Evolutionary conservation across 2,329 filamentous ascomycete genomes (phyloP).

Genomic region (Pseudohalonectria lignicola): DNA sequence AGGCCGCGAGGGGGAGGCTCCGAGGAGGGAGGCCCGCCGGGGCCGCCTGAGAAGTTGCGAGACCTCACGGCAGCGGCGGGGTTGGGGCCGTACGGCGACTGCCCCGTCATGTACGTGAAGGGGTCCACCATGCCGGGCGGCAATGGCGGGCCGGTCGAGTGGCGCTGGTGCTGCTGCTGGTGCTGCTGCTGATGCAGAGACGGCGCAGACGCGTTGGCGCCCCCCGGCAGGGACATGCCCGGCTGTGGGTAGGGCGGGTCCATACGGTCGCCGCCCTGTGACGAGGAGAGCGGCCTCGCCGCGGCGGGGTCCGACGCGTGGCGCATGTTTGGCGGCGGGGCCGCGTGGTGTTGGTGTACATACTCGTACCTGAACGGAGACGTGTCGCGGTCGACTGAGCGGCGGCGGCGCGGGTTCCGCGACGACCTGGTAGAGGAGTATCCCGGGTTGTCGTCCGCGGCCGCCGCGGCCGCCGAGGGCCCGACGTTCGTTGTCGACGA

Average conservation of each 20-base stretch:
- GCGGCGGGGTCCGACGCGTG: conserved; percentile 32
- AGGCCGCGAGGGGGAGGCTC: no score
- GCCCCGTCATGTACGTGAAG: conserved; percentile 39
- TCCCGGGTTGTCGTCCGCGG: no score
- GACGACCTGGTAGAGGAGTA: no score
- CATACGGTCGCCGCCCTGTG: conserved; percentile 20
- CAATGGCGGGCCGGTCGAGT: no score
- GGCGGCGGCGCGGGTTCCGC: no score
- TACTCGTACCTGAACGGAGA: conserved; percentile 36
- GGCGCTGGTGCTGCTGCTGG: conserved; percentile 14
- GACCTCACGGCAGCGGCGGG: conserved; percentile 24
- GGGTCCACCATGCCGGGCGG: no score
- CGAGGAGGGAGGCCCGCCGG: conserved; percentile 3
- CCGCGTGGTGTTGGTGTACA: conserved; percentile 20
- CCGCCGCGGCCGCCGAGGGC: neutral
- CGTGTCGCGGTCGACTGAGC: no score
- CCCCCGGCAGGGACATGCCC: no score
- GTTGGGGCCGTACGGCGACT: conserved; percentile 19
- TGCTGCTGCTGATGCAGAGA: no score
- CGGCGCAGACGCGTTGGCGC: conserved; percentile 13
- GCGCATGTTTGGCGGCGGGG: conserved; percentile 19
- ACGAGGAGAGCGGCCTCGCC: conserved; percentile 16
- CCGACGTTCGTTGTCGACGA: conserved; percentile 19
- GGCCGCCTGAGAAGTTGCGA: conserved; percentile 9
- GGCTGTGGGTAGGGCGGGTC: no score